Evolutionary conservation across 345 rosid genomes (phyloP).

Genomic region (Rhodamnia rubescens): DNA sequence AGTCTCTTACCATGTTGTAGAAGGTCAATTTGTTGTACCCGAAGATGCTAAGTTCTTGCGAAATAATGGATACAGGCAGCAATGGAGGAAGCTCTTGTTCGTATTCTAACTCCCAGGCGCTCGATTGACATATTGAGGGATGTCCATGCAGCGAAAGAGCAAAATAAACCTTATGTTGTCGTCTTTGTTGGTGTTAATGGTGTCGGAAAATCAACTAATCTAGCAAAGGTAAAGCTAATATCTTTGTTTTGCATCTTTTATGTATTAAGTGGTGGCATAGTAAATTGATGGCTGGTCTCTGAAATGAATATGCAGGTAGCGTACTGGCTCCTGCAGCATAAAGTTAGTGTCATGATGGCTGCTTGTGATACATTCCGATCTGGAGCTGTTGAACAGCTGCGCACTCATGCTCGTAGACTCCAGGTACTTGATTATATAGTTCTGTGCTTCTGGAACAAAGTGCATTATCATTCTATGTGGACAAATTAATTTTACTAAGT

Average conservation of each 20-base stretch:
- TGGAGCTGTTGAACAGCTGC: constrained; percentile 96
- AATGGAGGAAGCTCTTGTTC: constrained; percentile 95
- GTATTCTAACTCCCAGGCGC: constrained; percentile 94
- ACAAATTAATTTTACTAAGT: neutral
- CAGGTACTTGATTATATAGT: constrained; percentile 36
- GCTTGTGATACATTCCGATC: constrained; percentile 98
- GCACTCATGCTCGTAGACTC: constrained; percentile 95
- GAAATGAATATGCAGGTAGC: constrained; percentile 47
- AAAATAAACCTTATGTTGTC: constrained; percentile 82
- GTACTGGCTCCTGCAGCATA: constrained; percentile 94
- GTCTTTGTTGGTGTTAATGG: constrained; percentile 99
- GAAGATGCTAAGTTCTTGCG: neutral
- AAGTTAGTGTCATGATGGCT: constrained; percentile 94
- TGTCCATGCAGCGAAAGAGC: constrained; percentile 89
- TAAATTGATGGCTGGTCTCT: neutral
- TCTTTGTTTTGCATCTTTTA: neutral
- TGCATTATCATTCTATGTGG: neutral
- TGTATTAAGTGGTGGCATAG: neutral
- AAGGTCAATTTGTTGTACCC: neutral
- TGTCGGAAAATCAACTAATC: constrained; percentile 96
- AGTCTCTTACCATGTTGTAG: neutral
- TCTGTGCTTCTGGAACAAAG: neutral
- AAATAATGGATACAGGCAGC: constrained; percentile 48
- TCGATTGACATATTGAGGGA: constrained; percentile 94
- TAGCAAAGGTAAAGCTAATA: constrained; percentile 57